phyloP scores from a whole-genome alignment of 2,329 filamentous ascomycete species.

The Fusarium clavum region DNA sequence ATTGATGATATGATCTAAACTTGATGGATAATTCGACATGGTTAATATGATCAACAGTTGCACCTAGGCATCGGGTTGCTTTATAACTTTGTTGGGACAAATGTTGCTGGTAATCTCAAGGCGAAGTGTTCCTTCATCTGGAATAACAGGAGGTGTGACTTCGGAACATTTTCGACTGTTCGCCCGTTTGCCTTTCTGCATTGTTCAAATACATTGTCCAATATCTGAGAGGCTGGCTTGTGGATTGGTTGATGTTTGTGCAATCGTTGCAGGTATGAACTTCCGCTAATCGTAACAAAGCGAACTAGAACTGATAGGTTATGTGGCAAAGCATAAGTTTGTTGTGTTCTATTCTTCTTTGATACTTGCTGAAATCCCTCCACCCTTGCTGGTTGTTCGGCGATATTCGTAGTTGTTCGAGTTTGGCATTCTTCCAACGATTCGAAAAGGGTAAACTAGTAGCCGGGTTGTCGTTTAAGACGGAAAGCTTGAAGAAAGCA shows the following conservation, averaged over 20 bases:
- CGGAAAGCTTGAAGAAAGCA: background rate
- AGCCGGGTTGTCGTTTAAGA: slow-evolving; percentile 11
- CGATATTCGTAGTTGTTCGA: slow-evolving; percentile 2
- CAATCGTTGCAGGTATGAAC: background rate
- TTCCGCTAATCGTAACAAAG: background rate
- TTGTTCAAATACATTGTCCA: background rate
- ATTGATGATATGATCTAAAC: background rate
- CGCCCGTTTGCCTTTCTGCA: background rate
- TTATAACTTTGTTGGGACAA: slow-evolving; percentile 9
- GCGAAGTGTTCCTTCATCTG: background rate
- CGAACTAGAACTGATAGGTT: slow-evolving; percentile 7
- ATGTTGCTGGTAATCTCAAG: background rate
- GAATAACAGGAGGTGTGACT: background rate
- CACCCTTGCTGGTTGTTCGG: slow-evolving; percentile 2
- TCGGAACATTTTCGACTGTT: background rate
- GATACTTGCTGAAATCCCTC: slow-evolving; percentile 2
- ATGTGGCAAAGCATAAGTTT: background rate
- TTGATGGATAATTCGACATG: background rate
- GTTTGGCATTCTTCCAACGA: slow-evolving; percentile 1
- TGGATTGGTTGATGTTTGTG: background rate
- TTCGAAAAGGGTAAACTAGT: background rate
- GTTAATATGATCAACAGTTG: background rate
- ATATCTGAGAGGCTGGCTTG: background rate
- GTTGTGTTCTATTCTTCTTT: slow-evolving; percentile 15
- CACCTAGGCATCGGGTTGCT: background rate